Conservation (phyloP, 2,329 filamentous ascomycete genomes). For the Cordyceps pruinosa region DNA sequence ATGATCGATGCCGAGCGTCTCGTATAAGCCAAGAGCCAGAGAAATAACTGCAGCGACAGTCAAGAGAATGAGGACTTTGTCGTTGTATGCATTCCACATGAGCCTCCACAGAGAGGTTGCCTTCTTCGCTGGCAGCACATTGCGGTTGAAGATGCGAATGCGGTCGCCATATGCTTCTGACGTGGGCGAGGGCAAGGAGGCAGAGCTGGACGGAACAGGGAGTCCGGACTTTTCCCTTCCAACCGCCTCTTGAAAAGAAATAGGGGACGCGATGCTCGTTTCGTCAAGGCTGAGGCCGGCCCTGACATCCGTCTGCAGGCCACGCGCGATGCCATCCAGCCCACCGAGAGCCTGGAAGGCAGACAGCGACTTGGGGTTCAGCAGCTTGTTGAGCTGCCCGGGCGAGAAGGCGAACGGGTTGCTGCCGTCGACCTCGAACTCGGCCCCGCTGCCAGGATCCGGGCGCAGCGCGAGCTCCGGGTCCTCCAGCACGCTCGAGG, state of each 20-base stretch:
- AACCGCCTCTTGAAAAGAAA: slow-evolving; percentile 60
- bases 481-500: slow-evolving; percentile 18
- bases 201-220: slow-evolving; percentile 49
- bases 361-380: slow-evolving; percentile 71
- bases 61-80: slow-evolving; percentile 65
- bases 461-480: slow-evolving; percentile 54
- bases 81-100: slow-evolving; percentile 65
- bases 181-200: slow-evolving; percentile 27
- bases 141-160: slow-evolving; percentile 33
- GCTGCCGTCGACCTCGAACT: slow-evolving; percentile 51
- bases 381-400: slow-evolving; percentile 66
- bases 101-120: slow-evolving; percentile 53
- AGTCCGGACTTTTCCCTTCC: slow-evolving; percentile 15
- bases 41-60: slow-evolving; percentile 63
- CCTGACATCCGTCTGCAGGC: slow-evolving; percentile 57
- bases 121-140: slow-evolving; percentile 57
- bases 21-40: slow-evolving; percentile 62
- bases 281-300: slow-evolving; percentile 68
- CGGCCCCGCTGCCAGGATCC: slow-evolving; percentile 63
- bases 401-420: slow-evolving; percentile 69
- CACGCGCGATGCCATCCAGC: slow-evolving; percentile 64
- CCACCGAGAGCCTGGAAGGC: slow-evolving; percentile 73
- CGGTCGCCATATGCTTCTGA: slow-evolving; percentile 8
- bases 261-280: slow-evolving; percentile 50
- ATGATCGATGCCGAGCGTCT: slow-evolving; percentile 43